Percentiles rank a stretch among this genome's conserved stretches.
Conservation (phyloP, 2,329 filamentous ascomycete species). For the Trichoderma guizhouense region DNA sequence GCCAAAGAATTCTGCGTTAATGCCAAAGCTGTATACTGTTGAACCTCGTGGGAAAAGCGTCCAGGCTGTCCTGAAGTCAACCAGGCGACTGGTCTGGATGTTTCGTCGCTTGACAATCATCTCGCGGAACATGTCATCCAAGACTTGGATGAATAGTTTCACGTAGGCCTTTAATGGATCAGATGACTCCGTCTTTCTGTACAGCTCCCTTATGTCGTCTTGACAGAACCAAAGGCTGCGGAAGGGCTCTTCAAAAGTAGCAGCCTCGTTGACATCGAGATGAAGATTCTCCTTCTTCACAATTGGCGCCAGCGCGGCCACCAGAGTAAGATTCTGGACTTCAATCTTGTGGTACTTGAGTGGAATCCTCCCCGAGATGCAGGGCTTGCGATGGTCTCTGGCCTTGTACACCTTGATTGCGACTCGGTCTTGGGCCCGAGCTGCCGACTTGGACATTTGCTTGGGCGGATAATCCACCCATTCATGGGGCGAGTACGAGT, state of each 20-base stretch:
- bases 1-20: constrained; percentile 41
- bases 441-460: constrained; percentile 38
- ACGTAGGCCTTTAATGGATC: constrained; percentile 36
- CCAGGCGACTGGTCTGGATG: constrained; percentile 37
- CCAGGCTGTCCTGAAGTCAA: constrained; percentile 43
- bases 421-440: constrained; percentile 36
- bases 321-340: constrained; percentile 41
- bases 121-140: constrained; percentile 44
- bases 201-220: constrained; percentile 38
- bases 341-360: constrained; percentile 41
- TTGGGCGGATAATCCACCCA: constrained; percentile 43
- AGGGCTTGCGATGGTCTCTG: constrained; percentile 41
- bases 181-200: constrained; percentile 26
- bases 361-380: constrained; percentile 36
- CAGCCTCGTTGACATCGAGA: constrained; percentile 37
- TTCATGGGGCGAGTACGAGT: constrained; percentile 25
- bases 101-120: constrained; percentile 35
- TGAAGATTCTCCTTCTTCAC: constrained; percentile 40
- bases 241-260: constrained; percentile 40
- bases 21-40: constrained; percentile 37
- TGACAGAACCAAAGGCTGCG: constrained; percentile 43
- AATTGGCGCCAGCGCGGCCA: constrained; percentile 42
- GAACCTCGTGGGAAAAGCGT: constrained; percentile 41
- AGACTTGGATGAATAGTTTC: constrained; percentile 38
- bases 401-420: constrained; percentile 47